phyloP scores from a whole-genome alignment of 148 eudicot species.

The Simmondsia chinensis region DNA sequence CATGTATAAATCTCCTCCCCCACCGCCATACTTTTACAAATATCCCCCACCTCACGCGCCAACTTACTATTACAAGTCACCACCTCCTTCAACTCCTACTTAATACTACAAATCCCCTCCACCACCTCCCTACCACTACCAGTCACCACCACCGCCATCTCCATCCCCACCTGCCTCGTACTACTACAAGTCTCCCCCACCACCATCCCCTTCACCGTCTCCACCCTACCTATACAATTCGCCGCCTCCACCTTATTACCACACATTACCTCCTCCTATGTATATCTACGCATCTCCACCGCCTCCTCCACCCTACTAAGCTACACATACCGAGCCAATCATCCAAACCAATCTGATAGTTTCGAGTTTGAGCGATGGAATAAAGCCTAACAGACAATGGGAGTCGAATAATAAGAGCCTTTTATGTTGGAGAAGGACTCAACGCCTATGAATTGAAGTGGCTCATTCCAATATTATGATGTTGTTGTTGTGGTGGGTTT shows the following conservation, averaged over 20 bases:
- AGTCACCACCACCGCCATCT: slow-evolving; percentile 9
- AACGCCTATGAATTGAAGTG: no score
- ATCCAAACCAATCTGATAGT: not conserved
- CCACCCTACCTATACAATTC: slow-evolving; percentile 4
- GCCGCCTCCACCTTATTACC: slow-evolving; percentile 7
- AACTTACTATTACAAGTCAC: slow-evolving; percentile 25
- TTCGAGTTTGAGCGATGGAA: no score
- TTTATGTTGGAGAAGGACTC: no score
- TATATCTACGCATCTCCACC: slow-evolving; percentile 28
- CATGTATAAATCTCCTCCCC: slow-evolving; percentile 22
- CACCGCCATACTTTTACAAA: slow-evolving; percentile 14
- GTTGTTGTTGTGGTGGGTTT: no score
- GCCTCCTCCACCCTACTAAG: slow-evolving; percentile 36
- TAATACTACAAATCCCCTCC: slow-evolving; percentile 13
- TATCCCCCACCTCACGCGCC: slow-evolving; percentile 27
- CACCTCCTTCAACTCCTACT: slow-evolving; percentile 26
- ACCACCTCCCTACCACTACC: slow-evolving; percentile 16
- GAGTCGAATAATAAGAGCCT: no score
- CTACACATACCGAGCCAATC: not conserved
- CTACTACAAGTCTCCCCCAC: slow-evolving; percentile 19
- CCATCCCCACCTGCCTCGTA: no score
- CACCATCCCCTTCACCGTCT: slow-evolving; percentile 3
- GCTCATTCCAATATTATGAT: no score
- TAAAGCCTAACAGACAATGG: no score
- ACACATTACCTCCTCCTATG: slow-evolving; percentile 24